These are phyloP conservation scores for Penicillium cosmopolitanum DNA, from an alignment of 495 filamentous ascomycete species.

Conservation along the genomic window DNA sequence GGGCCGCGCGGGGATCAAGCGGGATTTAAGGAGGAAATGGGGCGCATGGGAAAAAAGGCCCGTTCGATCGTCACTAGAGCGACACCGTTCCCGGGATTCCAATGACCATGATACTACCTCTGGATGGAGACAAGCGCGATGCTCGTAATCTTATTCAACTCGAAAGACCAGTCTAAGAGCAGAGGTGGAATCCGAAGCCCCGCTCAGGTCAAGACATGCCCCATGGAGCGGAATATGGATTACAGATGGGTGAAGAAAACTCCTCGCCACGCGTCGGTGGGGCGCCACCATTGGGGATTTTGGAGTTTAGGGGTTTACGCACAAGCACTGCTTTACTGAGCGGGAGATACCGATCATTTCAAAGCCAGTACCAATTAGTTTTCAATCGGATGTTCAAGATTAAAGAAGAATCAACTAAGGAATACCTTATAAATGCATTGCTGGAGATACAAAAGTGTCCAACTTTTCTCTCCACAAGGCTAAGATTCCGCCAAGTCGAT, in stretches of 20 bases:
- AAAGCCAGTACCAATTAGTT: no score
- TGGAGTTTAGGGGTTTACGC: neutral
- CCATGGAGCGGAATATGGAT: neutral
- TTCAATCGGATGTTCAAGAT: no score
- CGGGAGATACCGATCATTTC: no score
- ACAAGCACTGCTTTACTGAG: no score
- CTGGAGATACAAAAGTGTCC: neutral
- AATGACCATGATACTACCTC: neutral
- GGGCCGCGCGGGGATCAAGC: neutral
- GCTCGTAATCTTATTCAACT: conserved; percentile 4
- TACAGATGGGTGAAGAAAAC: neutral
- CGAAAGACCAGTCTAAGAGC: neutral
- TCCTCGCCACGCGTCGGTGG: conserved; percentile 7
- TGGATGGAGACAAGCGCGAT: conserved; percentile 2
- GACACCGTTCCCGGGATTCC: neutral
- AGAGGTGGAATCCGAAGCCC: neutral
- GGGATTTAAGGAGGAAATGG: conserved; percentile 2
- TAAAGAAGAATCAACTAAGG: no score
- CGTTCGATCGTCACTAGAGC: neutral
- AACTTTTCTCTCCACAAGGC: neutral
- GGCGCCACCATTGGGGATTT: neutral
- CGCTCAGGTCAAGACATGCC: neutral
- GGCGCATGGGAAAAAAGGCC: neutral
- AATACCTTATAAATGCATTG: no score
- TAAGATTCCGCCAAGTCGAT: conserved; percentile 5